Base-by-base conservation (phyloP, 73 alveolate genomes). In the Paramecium sonneborni region DNA sequence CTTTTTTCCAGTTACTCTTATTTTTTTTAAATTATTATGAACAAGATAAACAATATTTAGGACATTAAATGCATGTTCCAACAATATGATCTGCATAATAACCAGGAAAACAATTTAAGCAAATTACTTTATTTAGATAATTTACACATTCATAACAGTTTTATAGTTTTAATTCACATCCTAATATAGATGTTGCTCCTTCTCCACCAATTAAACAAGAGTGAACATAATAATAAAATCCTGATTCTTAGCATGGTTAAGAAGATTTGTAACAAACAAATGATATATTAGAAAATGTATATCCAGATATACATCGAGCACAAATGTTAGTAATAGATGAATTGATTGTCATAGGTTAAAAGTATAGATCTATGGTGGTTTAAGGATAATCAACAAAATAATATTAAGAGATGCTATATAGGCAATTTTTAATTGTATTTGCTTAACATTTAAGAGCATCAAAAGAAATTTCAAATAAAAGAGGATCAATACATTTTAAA, bases 361-460 rank as follows among this genome's bases (percentile, higher is more conserved):
- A 67, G 21, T 67, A 30, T 30, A 67, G 6, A 26, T 67, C 84
- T 11, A 67, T 67, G 7, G 43, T 67, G 0, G 84, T 67, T 26
- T 12, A 23, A 26, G 38, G 44, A 30, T 15, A 30, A 26, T 67
- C 84, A 11, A 15, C 48, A 30, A 15, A 12, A 15, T 24, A 26
- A 67, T 67, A 67, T 7, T 67, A 24, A 20, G 23, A 67, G 18
- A 21, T 21, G 24, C 48, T 9, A 32, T 24, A 67, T 11, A 67
- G 12, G 6, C 84, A 74, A 1, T 74, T 35, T 30, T 35, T 28
- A n/a, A 74, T 74, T 2, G 39, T 2, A 35, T 5, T 15, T 1
- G 14, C 10, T 32, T 35, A 38, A 43, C 87, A 74, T 30, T 74
- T 74, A 6, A 35, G 58, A 74, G 87, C 87, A 74, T 74, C 87